Base-by-base conservation (phyloP, 2,329 filamentous ascomycete genomes). In the Didymella segeticola region DNA sequence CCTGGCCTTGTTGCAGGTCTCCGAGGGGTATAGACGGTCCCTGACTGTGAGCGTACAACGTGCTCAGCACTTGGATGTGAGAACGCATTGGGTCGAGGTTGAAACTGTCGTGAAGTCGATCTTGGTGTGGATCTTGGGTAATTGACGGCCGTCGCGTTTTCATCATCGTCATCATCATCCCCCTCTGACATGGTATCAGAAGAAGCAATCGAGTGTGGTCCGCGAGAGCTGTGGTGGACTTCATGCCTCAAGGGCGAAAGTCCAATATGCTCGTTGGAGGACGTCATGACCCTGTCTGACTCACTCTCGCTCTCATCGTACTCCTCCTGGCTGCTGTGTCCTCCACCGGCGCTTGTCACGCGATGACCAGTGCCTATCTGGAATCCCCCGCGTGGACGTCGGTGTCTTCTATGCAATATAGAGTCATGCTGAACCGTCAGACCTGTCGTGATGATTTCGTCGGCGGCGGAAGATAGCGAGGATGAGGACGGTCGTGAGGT, bases 251-350 rank as follows among this genome's bases (percentile, higher is more conserved):
- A 57, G 41, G 72, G 73, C 2, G 71, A 73, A 9, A 66, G 69
- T n/a, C 65, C 64, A 20, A 85, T 72, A 34, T 82, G 83, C 68
- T 88, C 85, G 58, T 84, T 86, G 4, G 86, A 88, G 54, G 84
- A 86, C 52, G 82, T 84, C 77, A 87, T 79, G 43, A 86, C 79
- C 49, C 83, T 84, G 66, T 96, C 93, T 34, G 92, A 91, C 58
- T 96, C 93, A 75, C 84, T 96, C 73, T 96, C 92, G 58, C 89
- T 96, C 78, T 96, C 92, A 27, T 96, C 91, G 67, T 96, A 96
- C 77, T 96, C 93, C 64, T 96, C 93, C 72, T 96, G 91, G 68
- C 93, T 96, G 75, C 91, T 96, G 45, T 91, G 95, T 27, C 78
- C 79, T 34, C 68, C 72, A 42, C 64, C 67, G 6, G 72, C 67